phyloP scores from a whole-genome alignment of 768 basidiomycete species.

The Kwoniella sp. region DNA sequence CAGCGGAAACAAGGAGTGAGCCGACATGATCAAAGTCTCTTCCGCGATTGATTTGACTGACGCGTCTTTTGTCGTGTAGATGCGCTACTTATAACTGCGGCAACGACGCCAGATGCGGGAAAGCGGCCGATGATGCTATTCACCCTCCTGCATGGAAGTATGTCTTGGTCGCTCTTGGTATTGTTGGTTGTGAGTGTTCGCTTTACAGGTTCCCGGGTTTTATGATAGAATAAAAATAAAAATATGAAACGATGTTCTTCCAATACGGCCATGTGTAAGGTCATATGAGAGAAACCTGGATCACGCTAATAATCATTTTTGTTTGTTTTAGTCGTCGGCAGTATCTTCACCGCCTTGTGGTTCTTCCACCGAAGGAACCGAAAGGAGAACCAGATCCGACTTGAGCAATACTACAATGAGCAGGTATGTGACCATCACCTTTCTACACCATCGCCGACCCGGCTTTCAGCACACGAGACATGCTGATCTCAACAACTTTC shows the following conservation, averaged over 20 bases:
- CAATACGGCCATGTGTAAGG: too few species aligned
- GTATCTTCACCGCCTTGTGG: slow-evolving; percentile 69
- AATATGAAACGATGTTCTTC: too few species aligned
- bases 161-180: slow-evolving; percentile 68
- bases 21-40: background rate
- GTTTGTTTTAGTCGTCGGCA: slow-evolving; percentile 67
- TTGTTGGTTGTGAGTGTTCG: slow-evolving; percentile 68
- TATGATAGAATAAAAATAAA: too few species aligned
- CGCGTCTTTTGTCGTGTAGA: slow-evolving; percentile 57
- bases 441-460: too few species aligned
- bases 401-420: slow-evolving; percentile 86
- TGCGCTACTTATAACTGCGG: slow-evolving; percentile 77
- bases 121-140: slow-evolving; percentile 64
- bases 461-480: too few species aligned
- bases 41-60: background rate
- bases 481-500: background rate
- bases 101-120: slow-evolving; percentile 64
- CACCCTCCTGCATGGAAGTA: slow-evolving; percentile 73
- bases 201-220: too few species aligned
- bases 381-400: slow-evolving; percentile 75
- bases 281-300: too few species aligned
- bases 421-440: slow-evolving; percentile 57
- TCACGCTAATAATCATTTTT: background rate
- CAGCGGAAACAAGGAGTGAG: slow-evolving; percentile 62
- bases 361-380: slow-evolving; percentile 72